These are phyloP conservation scores for Marsdenia floribunda DNA, from an alignment of 257 asterid species.

Conservation along the genomic window DNA sequence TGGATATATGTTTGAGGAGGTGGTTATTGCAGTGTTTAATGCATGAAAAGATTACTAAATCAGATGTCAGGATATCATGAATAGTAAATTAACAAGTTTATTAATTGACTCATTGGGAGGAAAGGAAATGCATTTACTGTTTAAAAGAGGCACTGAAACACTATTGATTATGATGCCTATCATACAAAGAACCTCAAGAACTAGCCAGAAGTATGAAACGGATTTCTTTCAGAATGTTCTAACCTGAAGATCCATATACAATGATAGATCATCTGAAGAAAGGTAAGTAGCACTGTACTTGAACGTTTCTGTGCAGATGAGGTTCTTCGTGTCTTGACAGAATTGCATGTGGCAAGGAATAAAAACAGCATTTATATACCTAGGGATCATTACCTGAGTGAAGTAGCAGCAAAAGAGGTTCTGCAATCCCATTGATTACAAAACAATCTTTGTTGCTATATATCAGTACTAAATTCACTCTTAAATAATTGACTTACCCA, in stretches of 20 bases:
- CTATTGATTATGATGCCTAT: constrained; percentile 47
- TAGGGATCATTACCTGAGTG: constrained; percentile 26
- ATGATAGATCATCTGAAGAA: constrained; percentile 43
- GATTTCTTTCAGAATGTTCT: neutral
- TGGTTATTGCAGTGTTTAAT: constrained; percentile 1
- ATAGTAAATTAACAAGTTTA: too few relatives aligned
- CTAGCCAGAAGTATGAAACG: constrained; percentile 47
- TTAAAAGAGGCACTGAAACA: constrained; percentile 61
- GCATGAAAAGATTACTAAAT: neutral
- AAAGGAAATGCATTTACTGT: constrained; percentile 53
- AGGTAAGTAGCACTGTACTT: constrained; percentile 22
- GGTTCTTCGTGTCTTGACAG: constrained; percentile 21
- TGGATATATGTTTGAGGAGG: neutral
- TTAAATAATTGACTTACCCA: too few relatives aligned
- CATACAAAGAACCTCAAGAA: constrained; percentile 59
- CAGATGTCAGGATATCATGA: neutral
- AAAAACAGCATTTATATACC: constrained; percentile 32
- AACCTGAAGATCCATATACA: constrained; percentile 30
- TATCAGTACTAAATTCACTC: too few relatives aligned
- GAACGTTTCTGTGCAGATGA: neutral
- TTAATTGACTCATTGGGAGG: constrained; percentile 57
- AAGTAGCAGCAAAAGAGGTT: constrained; percentile 39
- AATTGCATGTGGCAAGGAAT: constrained; percentile 31
- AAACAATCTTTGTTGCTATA: too few relatives aligned
- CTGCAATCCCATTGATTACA: constrained; percentile 11